These are phyloP conservation scores for Pyrrhoderma lamaoense DNA, from an alignment of 1,284 basidiomycete species.

Conservation along the genomic window DNA sequence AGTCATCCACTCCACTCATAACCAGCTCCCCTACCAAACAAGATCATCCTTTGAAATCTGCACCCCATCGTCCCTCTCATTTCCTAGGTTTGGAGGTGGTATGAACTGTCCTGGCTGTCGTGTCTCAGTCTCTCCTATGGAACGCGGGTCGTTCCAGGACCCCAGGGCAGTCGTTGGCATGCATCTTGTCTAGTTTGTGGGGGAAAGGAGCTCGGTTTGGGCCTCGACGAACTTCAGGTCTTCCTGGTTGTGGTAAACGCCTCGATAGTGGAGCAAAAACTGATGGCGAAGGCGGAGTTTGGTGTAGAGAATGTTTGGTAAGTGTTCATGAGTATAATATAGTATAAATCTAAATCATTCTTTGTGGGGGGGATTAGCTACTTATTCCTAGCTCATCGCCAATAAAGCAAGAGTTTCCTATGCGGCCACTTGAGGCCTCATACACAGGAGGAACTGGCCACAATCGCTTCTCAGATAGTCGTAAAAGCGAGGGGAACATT, in stretches of 20 bases:
- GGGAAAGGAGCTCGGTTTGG: conserved; percentile 42
- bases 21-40: conserved; percentile 8
- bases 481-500: conserved; percentile 24
- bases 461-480: conserved; percentile 23
- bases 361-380: no score
- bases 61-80: conserved; percentile 28
- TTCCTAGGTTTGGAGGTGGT: conserved; percentile 61
- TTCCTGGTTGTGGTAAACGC: conserved; percentile 73
- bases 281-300: conserved; percentile 60
- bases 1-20: conserved; percentile 6
- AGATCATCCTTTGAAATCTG: conserved; percentile 9
- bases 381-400: conserved; percentile 38
- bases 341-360: conserved; percentile 10
- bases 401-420: conserved; percentile 38
- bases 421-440: conserved; percentile 39
- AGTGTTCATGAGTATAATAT: conserved; percentile 21
- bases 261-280: conserved; percentile 76
- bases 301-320: conserved; percentile 79
- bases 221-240: conserved; percentile 41
- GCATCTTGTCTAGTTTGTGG: conserved; percentile 69
- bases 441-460: conserved; percentile 33
- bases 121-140: conserved; percentile 69
- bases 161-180: conserved; percentile 74
- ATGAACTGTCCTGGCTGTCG: conserved; percentile 64
- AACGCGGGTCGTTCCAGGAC: conserved; percentile 76